A percentile compares a stretch with the other conserved stretches of the same genome.
Conservation (phyloP, 2,329 filamentous ascomycete genomes). For the Diaporthe amygdali region DNA sequence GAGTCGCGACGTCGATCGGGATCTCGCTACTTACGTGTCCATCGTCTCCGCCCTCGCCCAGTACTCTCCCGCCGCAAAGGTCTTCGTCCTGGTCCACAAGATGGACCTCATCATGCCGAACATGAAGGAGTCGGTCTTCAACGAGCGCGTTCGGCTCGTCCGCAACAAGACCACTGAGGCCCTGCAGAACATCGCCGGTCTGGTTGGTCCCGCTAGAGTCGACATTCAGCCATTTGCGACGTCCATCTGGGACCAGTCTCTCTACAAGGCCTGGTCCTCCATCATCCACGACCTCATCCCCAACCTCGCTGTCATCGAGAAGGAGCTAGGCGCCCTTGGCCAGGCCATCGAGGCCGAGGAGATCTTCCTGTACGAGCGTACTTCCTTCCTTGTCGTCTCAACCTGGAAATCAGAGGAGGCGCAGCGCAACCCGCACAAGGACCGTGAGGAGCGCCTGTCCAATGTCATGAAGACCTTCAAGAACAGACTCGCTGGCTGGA, state of each 20-base stretch:
- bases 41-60: conserved; percentile 89
- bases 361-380: conserved; percentile 91
- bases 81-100: conserved; percentile 97
- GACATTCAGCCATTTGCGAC: conserved; percentile 89
- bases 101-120: conserved; percentile 92
- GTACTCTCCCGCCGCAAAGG: conserved; percentile 78
- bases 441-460: conserved; percentile 91
- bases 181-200: conserved; percentile 42
- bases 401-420: conserved; percentile 82
- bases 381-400: conserved; percentile 95
- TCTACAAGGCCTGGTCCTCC: conserved; percentile 98
- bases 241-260: conserved; percentile 97
- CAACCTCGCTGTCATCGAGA: conserved; percentile 86
- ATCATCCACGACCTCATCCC: conserved; percentile 99
- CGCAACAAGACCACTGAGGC: conserved; percentile 72
- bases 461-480: conserved; percentile 99
- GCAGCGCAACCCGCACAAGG: conserved; percentile 82
- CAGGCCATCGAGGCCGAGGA: conserved; percentile 91
- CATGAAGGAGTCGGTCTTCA: conserved; percentile 80
- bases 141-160: conserved; percentile 80
- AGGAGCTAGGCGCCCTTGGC: conserved; percentile 81
- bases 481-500: conserved; percentile 78
- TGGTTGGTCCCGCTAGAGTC: conserved; percentile 34
- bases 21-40: conserved; percentile 89
- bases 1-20: conserved; percentile 90